Base-by-base conservation (phyloP, 2,329 filamentous ascomycete genomes). In the Septoria linicola region DNA sequence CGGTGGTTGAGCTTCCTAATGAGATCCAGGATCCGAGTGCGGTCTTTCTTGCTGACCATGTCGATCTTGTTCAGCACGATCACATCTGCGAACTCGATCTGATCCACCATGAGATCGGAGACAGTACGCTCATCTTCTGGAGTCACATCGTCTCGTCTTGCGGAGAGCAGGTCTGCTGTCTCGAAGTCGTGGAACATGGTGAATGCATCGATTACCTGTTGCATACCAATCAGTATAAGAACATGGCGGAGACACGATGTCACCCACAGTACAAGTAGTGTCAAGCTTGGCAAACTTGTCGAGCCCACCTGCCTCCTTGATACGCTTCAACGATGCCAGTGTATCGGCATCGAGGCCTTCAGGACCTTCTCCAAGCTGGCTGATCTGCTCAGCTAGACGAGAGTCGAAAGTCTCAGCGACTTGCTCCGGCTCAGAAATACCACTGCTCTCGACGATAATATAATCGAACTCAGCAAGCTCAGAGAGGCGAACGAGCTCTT, bases 81-180 rank as follows among this genome's bases (percentile, higher is more conserved):
- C 5, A 88, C 84, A 58, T 89, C 84, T 0, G 85, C 84, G 59
- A 89, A 89, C 67, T 89, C 86, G 53, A 89, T 86, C 62, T 89
- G 85, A 59, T 89, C 85, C 0, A 87, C 84, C 77, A 88, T 86
- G 0, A 89, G 75, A 58, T 89, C 85, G 0, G 84, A 87, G 2
- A 89, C 85, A 0, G 84, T 88, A 0, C 85, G 73, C 58, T 89
- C 84, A 53, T 89, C 86, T 58, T 89, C 85, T 0, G 62, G 80
- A 66, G 4, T 80, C 21, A 85, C 82, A 4, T 83, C 76, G 1
- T 76, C 74, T 49, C 79, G 81, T 1, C 85, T 77, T 17, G 82
- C 78, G 0, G 83, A 84, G 0, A 89, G 69, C 11, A 89, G 77
- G 51, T 89, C 83, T 1, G 77, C 75, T 0, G 86, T 89, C 59